Evolutionary conservation across 331 rosid species (phyloP).

Genomic region (Quercus phellos): DNA sequence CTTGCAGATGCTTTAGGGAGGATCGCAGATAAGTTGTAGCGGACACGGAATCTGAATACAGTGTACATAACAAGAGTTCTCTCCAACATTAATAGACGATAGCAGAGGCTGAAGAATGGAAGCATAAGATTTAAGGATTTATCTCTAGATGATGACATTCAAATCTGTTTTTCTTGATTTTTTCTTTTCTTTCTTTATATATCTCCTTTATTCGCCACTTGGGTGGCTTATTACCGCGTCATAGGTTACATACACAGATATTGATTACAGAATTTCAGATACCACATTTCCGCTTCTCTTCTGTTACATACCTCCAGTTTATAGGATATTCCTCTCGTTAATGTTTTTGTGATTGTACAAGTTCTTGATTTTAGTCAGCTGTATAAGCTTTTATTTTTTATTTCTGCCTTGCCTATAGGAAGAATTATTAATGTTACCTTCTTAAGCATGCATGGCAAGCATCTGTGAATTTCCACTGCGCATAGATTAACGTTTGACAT

Average conservation of each 20-base stretch:
- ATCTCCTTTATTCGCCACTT: constrained; percentile 17
- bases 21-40: constrained; percentile 87
- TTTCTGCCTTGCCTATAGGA: neutral
- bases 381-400: neutral
- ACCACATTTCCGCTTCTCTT: constrained; percentile 27
- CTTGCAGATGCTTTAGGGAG: constrained; percentile 87
- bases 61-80: constrained; percentile 55
- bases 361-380: constrained; percentile 7
- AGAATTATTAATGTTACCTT: neutral
- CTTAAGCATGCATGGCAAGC: neutral
- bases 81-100: constrained; percentile 25
- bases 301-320: constrained; percentile 14
- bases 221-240: constrained; percentile 28
- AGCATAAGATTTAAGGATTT: constrained; percentile 25
- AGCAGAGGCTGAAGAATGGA: constrained; percentile 10
- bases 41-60: constrained; percentile 24
- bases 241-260: constrained; percentile 26
- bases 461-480: no score
- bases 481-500: no score
- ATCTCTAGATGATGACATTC: constrained; percentile 24
- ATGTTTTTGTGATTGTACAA: constrained; percentile 26
- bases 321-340: constrained; percentile 15
- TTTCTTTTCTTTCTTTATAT: neutral
- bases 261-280: constrained; percentile 29
- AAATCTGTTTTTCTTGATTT: neutral